Evolutionary conservation across 148 eudicot species (phyloP).

Genomic region (Vaccinium corymbosum): DNA sequence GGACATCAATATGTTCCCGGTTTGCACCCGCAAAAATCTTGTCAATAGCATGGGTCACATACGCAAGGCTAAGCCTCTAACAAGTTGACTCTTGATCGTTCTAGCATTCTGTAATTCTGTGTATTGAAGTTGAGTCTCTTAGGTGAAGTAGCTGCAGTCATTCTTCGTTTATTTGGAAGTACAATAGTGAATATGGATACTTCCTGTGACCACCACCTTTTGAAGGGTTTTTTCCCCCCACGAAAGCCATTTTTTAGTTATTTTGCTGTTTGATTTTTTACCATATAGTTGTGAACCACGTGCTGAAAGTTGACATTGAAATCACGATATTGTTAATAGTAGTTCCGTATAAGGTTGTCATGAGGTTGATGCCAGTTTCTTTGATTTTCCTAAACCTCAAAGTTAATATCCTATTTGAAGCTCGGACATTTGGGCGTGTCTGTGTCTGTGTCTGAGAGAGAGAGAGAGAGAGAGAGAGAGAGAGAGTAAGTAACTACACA

Average conservation of each 20-base stretch:
- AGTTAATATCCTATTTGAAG: neutral
- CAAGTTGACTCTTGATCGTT: constrained; percentile 15
- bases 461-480: neutral
- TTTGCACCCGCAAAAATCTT: constrained; percentile 91
- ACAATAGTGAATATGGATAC: neutral
- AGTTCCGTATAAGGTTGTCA: neutral
- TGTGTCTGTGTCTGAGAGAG: neutral
- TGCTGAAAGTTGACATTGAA: neutral
- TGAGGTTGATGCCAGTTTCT: neutral
- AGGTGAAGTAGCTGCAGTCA: neutral
- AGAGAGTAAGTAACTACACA: neutral
- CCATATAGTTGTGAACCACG: neutral
- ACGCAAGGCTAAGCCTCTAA: constrained; percentile 87
- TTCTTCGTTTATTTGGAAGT: neutral
- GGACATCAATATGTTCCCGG: constrained; percentile 84
- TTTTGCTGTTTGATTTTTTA: neutral
- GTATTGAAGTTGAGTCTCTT: neutral
- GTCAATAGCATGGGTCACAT: constrained; percentile 98
- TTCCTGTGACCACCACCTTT: neutral
- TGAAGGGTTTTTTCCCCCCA: neutral
- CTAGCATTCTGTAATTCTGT: neutral
- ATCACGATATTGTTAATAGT: neutral
- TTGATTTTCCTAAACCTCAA: neutral
- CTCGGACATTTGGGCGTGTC: neutral
- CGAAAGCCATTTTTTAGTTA: neutral